These are phyloP conservation scores for Cenchrus purpureus DNA, from an alignment of 176 grass and related monocot genomes.

Conservation along the genomic window DNA sequence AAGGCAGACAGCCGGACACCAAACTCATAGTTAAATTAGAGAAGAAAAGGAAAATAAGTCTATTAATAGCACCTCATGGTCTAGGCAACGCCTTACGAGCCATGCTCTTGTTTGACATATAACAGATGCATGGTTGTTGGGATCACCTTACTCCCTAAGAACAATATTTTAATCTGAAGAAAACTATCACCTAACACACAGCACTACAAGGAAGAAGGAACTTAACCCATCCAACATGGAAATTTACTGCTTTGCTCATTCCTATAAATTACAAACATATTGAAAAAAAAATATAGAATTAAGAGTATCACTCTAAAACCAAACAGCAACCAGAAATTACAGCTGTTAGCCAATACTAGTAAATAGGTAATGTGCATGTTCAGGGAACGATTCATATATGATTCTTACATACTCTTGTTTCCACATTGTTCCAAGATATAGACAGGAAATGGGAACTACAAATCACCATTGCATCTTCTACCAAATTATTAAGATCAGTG, in stretches of 20 bases:
- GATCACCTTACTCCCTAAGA: background rate
- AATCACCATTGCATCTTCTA: background rate
- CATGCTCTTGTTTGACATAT: background rate
- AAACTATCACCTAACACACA: background rate
- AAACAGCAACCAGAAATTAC: conserved; percentile 28
- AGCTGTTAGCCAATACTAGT: background rate
- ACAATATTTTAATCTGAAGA: background rate
- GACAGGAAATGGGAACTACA: background rate
- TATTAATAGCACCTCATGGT: no score
- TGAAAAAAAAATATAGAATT: background rate
- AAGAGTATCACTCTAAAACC: conserved; percentile 2
- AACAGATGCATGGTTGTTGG: background rate
- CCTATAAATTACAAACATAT: conserved; percentile 14
- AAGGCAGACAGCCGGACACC: no score
- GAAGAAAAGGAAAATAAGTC: no score
- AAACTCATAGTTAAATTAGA: no score
- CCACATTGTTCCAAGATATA: conserved; percentile 13
- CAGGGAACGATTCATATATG: conserved; percentile 16
- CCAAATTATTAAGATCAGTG: conserved; percentile 16
- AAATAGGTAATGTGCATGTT: background rate
- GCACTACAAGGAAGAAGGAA: conserved; percentile 2
- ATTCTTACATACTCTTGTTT: conserved; percentile 16
- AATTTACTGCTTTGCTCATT: background rate
- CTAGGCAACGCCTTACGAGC: no score
- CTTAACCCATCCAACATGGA: background rate